Evolutionary conservation across 2,329 filamentous ascomycete species (phyloP).

Genomic region (Zymoseptoria pseudotritici): DNA sequence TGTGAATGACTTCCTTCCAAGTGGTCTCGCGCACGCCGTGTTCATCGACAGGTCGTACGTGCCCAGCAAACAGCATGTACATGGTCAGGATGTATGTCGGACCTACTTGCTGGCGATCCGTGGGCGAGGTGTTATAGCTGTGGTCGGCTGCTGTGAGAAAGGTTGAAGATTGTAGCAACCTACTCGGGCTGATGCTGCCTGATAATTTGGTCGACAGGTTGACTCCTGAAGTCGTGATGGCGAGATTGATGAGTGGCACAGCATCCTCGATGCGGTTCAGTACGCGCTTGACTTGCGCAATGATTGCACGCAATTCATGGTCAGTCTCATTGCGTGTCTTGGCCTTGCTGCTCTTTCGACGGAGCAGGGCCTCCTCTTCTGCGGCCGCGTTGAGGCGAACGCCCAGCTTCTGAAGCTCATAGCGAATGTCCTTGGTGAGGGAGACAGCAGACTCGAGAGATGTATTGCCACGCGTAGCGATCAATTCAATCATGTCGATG

Average conservation of each 20-base stretch:
- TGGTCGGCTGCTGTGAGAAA: conserved; percentile 81
- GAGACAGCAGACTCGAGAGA: conserved; percentile 77
- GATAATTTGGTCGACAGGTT: conserved; percentile 74
- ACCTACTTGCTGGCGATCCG: conserved; percentile 68
- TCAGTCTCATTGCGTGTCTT: conserved; percentile 51
- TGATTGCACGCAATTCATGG: conserved; percentile 60
- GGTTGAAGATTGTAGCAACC: conserved; percentile 85
- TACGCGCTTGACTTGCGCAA: conserved; percentile 66
- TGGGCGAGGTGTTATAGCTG: conserved; percentile 62
- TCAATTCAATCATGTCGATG: conserved; percentile 87
- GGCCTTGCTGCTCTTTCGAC: conserved; percentile 38
- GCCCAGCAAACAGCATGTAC: conserved; percentile 90
- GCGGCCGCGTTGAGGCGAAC: conserved; percentile 65
- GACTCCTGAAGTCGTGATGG: conserved; percentile 88
- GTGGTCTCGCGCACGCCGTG: conserved; percentile 58
- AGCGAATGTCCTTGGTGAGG: conserved; percentile 73
- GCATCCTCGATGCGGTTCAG: conserved; percentile 79
- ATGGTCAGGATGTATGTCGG: conserved; percentile 79
- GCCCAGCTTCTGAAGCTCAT: conserved; percentile 74
- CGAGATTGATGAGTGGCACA: conserved; percentile 83
- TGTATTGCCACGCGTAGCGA: conserved; percentile 68
- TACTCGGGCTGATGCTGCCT: conserved; percentile 77
- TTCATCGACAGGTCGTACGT: conserved; percentile 54
- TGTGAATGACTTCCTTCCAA: conserved; percentile 97
- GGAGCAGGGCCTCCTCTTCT: conserved; percentile 50